Base-by-base conservation (phyloP, 2,329 filamentous ascomycete species). In the Clonostachys sp. region DNA sequence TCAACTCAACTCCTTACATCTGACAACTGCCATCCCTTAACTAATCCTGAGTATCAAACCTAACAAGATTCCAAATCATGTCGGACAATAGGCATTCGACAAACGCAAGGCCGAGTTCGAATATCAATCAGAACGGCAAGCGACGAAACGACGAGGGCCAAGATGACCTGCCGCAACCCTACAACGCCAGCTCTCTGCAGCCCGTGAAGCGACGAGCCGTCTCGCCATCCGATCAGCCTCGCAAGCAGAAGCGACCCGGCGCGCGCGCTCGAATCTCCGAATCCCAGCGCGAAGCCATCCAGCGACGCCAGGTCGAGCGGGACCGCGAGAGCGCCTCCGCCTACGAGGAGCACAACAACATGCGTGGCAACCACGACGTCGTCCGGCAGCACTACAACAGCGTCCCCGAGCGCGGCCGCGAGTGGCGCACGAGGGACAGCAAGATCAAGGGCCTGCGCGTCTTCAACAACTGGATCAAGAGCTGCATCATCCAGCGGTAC, bases 401-500 rank as follows among this genome's bases (percentile, higher is more conserved):
- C 36, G 92, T 97, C 0, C 92, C 92, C 1, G 88, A 99, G 71
- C 83, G 91, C 33, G 94, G 94, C 12, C 83, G 92, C 46, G 91
- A 96, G 60, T 99, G 94, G 92, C 83, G 94, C 44, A 90, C 87
- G 63, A 95, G 90, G 7, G 91, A 95, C 60, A 95, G 89, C 66
- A 87, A 89, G 59, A 99, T 99, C 73, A 96, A 95, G 70, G 94
- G 94, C 1, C 73, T 99, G 46, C 83, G 94, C 46, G 89, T 87
- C 55, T 94, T 96, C 75, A 99, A 99, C 72, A 99, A 99, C 67
- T 99, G 94, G 94, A 81, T 99, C 70, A 99, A 99, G 75, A 96
- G 90, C 62, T 92, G 89, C 44, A 82, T 97, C 56, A 97, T 99
- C 56, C 91, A 97, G 63, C 96, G 96, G 64, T 97, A 96, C 70